Conservation (phyloP, 345 rosid genomes). For the Eucalyptus polybractea region DNA sequence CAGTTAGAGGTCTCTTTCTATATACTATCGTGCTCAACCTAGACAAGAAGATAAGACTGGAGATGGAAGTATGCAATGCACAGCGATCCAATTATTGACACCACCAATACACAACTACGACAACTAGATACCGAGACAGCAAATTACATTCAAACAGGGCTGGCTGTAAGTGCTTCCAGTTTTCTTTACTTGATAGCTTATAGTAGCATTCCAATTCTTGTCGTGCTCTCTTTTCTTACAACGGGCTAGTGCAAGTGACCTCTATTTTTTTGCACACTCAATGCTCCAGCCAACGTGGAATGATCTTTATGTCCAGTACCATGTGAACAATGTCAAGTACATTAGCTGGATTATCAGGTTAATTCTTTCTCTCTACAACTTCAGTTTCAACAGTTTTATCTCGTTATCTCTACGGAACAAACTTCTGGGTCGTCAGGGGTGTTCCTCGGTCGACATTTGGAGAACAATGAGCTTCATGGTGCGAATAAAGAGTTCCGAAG, state of each 20-base stretch:
- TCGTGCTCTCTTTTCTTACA: background rate
- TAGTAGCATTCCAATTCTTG: background rate
- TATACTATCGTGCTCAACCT: background rate
- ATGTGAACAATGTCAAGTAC: constrained; percentile 91
- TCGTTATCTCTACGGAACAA: too few species aligned
- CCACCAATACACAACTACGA: constrained; percentile 64
- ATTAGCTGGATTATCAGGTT: constrained; percentile 84
- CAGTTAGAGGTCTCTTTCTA: background rate
- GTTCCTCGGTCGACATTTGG: constrained; percentile 69
- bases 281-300: constrained; percentile 77
- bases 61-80: constrained; percentile 62
- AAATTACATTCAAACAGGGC: constrained; percentile 50
- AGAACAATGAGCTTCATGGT: constrained; percentile 59
- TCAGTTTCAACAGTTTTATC: background rate
- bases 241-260: background rate
- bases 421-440: constrained; percentile 22
- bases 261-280: background rate
- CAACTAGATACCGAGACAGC: constrained; percentile 66
- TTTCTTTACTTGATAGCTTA: background rate
- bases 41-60: constrained; percentile 67
- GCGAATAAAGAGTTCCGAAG: constrained; percentile 74
- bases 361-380: background rate
- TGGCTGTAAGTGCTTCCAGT: constrained; percentile 38
- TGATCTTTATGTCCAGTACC: constrained; percentile 80
- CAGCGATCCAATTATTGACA: constrained; percentile 47